Evolutionary conservation across 176 grass and related monocot genomes (phyloP).

Genomic region (Oryza officinalis): DNA sequence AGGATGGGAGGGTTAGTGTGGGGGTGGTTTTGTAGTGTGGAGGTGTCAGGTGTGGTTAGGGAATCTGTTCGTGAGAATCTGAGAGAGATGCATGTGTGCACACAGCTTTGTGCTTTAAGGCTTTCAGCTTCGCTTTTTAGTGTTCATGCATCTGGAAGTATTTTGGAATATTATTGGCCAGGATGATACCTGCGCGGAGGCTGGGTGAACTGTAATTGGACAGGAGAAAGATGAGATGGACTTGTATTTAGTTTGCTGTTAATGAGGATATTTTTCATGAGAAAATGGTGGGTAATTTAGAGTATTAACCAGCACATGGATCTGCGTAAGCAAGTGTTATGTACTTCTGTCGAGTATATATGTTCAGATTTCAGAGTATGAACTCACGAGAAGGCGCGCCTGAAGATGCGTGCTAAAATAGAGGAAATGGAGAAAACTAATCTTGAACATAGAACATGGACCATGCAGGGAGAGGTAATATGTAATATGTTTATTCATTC

Average conservation of each 20-base stretch:
- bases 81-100: not conserved
- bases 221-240: not conserved
- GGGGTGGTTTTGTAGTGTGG: constrained; percentile 33
- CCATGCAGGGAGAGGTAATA: constrained; percentile 85
- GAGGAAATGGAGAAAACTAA: constrained; percentile 92
- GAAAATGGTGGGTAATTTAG: too few relatives aligned
- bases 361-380: not conserved
- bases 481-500: not conserved
- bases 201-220: not conserved
- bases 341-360: too few relatives aligned
- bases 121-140: not conserved
- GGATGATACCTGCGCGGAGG: not conserved
- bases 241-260: not conserved
- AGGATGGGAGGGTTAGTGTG: not conserved
- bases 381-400: constrained; percentile 77
- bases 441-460: constrained; percentile 77
- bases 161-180: not conserved
- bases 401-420: constrained; percentile 69
- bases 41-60: not conserved
- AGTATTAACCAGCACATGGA: too few relatives aligned
- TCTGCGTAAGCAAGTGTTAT: too few relatives aligned
- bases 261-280: too few relatives aligned
- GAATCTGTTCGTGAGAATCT: constrained; percentile 34
- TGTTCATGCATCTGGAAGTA: not conserved
- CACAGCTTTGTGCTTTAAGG: constrained; percentile 10